A percentile compares a stretch with the other conserved stretches of the same genome.
These are phyloP conservation scores for Venturia carpophila DNA, from an alignment of 2,329 filamentous ascomycete species.

Conservation along the genomic window DNA sequence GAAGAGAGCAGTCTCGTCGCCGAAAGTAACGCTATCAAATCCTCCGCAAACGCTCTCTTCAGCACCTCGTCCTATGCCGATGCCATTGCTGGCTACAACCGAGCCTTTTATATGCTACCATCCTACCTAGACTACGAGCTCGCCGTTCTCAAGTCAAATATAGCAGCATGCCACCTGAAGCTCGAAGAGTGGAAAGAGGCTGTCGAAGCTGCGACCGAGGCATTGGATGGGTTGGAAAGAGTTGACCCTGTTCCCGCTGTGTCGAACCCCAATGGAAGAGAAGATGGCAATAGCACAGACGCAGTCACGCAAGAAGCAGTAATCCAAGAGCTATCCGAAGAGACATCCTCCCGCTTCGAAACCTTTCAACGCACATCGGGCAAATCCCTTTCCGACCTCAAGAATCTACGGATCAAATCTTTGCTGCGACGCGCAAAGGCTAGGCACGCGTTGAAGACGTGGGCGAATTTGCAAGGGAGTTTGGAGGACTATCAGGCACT, in stretches of 20 bases:
- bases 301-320: slow-evolving; percentile 30
- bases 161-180: slow-evolving; percentile 82
- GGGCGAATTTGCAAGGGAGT: slow-evolving; percentile 72
- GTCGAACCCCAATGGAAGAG: slow-evolving; percentile 22
- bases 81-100: slow-evolving; percentile 75
- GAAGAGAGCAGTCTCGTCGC: slow-evolving; percentile 45
- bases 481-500: slow-evolving; percentile 68
- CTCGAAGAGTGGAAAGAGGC: slow-evolving; percentile 79
- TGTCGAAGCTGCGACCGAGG: slow-evolving; percentile 62
- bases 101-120: slow-evolving; percentile 70
- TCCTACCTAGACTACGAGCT: slow-evolving; percentile 82
- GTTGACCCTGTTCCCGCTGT: slow-evolving; percentile 41
- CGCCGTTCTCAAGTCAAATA: slow-evolving; percentile 80
- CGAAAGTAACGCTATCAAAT: slow-evolving; percentile 66
- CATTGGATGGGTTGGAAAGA: slow-evolving; percentile 64
- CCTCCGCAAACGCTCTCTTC: slow-evolving; percentile 74
- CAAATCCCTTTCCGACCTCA: slow-evolving; percentile 52
- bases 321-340: slow-evolving; percentile 45
- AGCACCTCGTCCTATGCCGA: slow-evolving; percentile 60
- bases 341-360: slow-evolving; percentile 36
- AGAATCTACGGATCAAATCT: slow-evolving; percentile 72
- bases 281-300: slow-evolving; percentile 22
- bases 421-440: slow-evolving; percentile 72
- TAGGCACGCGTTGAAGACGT: slow-evolving; percentile 62
- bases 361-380: slow-evolving; percentile 33